These are phyloP conservation scores for Ascochyta clinopodiicola DNA, from an alignment of 2,329 filamentous ascomycete species.

Conservation along the genomic window DNA sequence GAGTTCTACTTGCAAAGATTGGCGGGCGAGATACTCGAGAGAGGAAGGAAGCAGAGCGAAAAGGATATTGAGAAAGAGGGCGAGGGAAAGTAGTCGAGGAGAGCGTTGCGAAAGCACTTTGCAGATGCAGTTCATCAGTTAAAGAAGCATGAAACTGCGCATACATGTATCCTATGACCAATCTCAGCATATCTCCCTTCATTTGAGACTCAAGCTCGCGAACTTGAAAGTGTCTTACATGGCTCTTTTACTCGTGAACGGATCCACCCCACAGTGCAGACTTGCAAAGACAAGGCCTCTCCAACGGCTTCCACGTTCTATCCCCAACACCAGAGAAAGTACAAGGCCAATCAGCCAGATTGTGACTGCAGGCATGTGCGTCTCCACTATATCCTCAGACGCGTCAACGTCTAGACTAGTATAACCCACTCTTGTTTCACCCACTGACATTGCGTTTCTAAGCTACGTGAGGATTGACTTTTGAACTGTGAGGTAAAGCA, in stretches of 20 bases:
- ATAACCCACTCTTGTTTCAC: no score
- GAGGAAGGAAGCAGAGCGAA: slow-evolving; percentile 4
- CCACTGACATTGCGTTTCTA: no score
- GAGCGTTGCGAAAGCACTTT: background rate
- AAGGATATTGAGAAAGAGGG: background rate
- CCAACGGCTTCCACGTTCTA: background rate
- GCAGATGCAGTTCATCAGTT: no score
- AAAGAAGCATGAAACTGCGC: no score
- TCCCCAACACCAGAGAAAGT: background rate
- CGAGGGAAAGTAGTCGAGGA: background rate
- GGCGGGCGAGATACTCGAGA: slow-evolving; percentile 67
- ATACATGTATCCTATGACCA: background rate
- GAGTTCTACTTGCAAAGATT: slow-evolving; percentile 78
- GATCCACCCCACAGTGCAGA: background rate
- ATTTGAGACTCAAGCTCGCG: background rate
- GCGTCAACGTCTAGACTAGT: no score
- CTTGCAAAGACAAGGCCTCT: background rate
- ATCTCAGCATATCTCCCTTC: background rate
- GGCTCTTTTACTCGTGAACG: no score
- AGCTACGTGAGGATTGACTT: no score
- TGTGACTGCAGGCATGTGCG: no score
- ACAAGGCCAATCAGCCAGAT: background rate
- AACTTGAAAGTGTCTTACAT: background rate
- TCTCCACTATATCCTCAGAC: no score
- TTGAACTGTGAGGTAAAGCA: no score